Evolutionary conservation across 2,329 filamentous ascomycete species (phyloP), one percentile per base, ranked within the genome.

Genomic region (Talaromyces atroroseus): DNA sequence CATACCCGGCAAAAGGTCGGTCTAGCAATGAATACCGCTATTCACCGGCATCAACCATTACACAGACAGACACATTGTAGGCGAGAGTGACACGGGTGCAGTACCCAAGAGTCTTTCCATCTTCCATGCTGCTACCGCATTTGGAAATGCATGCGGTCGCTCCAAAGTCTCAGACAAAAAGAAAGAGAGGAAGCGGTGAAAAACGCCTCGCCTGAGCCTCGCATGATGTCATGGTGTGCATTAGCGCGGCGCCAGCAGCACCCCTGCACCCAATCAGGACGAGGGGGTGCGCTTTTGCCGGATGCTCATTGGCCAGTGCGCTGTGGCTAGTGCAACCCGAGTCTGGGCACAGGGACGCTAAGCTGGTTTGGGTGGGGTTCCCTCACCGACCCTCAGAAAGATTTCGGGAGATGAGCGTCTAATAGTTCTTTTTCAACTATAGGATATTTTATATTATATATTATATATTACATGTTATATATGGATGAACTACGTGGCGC

Each of bases 211-310:
- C 34, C 52, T 54, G 36, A 54, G 52, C 52, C 52, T 49, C 52
- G 45, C 23, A 49, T 49, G 42, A 49, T 49, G 52, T 49, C 52
- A 54, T 49, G 36, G 44, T 34, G 44, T 49, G 46, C 52, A 54
- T 54, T 54, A 49, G 52, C 7, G n/a, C 23, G 6, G 29, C 18
- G 32, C 18, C 32, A 20, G 14, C 38, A 3, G 23, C n/a, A 20
- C 10, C 26, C 2, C 3, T 29, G 4, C 26, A 29, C 26, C n/a
- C 26, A 29, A 29, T 29, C 26, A 29, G 4, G 26, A 26, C 26
- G 26, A 8, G 5, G 26, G 3, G 1, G 11, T 8, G 3, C 7
- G 36, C 45, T 29, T 21, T 12, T 20, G 8, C 2, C 20, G 20
- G 0, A 23, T 6, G 16, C 10, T 29, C 21, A 44, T 54, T 54